Evolutionary conservation across 176 grass and related monocot species (phyloP), one percentile per base, ranked within the genome.

Genomic region (Avena insularis): DNA sequence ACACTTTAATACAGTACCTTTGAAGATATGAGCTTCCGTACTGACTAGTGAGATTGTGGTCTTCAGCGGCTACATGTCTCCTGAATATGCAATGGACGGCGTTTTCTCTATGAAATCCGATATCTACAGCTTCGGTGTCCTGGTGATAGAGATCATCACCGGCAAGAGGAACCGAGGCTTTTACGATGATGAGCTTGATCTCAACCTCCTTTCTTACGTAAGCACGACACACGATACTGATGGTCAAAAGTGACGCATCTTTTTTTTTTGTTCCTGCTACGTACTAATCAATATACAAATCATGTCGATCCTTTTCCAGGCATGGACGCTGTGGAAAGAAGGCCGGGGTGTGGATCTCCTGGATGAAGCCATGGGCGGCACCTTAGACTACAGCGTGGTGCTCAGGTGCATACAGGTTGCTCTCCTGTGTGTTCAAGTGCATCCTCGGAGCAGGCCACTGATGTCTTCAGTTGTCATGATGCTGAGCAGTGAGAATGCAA

Each of bases 61-160:
- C 29, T 53, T 67, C 45, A 81, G 79, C 17, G 62, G 79, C 49
- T 77, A 77, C 25, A 77, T 77, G 73, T 77, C 73, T 77, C 73
- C 73, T 0, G 73, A 77, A 77, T 77, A 77, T 33, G 73, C 73
- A 19, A 54, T 77, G 73, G 73, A 77, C 5, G 73, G 73, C 8
- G 49, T 77, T 0, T 77, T 77, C 73, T 77, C 73, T 11, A 77
- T 77, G 73, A 77, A 77, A 16, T 77, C 73, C 1, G 73, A 77
- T 33, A 54, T 77, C 8, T 77, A 77, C 3, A 77, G 73, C 4
- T 77, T 77, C 15, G 73, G 73, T 10, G 73, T 77, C 25, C 25
- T 77, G 14, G 73, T 76, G 14, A 31, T 76, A 76, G 73, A 76
- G 47, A 76, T 76, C 73, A 76, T 76, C 47, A 76, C 73, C 17